Evolutionary conservation across 228 moss, liverwort and hornwort genomes (phyloP), one percentile per base, ranked within the genome.

Genomic region (Sphagnum fallax): DNA sequence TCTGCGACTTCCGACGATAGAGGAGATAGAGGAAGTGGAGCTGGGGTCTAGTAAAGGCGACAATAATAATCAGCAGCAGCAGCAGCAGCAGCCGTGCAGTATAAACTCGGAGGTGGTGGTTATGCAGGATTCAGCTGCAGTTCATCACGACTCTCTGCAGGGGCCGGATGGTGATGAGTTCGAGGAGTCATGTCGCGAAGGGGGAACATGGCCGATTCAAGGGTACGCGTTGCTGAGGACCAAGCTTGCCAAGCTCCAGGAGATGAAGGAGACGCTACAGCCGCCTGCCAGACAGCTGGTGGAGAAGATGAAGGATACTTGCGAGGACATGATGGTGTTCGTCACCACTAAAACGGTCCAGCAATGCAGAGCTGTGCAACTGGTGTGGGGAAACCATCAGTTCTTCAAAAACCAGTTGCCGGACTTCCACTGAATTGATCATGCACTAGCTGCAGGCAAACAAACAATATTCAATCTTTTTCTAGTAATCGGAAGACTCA

Each of bases 221-320:
- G 78, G 78, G 8, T 52, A 74, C 13, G 66, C 70, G 10, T 53
- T 70, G 4, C 53, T 71, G 9, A 78, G 74, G 16, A 49, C 78
- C 7, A 74, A 78, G 70, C 52, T 78, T 9, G 71, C 71, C 5
- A 78, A 68, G 64, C 52, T 78, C 48, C 66, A 60, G 11, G 78
- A 74, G 55, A 57, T 78, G 60, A 70, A 67, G 57, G 67, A 78
- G 62, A 60, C 53, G 47, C 48, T 78, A 58, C 71, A 74, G 52
- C 78, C 78, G 4, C 70, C 67, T 32, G 78, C 78, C 16, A 78
- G 74, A 59, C 67, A 64, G 60, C 52, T 78, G 16, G 74, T 74
- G 74, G 78, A 71, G 71, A 78, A 64, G 64, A 70, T 74, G 55
- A 78, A 74, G 74, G 74, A 74, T 58, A 74, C 78, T 12, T 78